Base-by-base conservation (phyloP, 2,329 filamentous ascomycete genomes). In the Pyricularia grisea region DNA sequence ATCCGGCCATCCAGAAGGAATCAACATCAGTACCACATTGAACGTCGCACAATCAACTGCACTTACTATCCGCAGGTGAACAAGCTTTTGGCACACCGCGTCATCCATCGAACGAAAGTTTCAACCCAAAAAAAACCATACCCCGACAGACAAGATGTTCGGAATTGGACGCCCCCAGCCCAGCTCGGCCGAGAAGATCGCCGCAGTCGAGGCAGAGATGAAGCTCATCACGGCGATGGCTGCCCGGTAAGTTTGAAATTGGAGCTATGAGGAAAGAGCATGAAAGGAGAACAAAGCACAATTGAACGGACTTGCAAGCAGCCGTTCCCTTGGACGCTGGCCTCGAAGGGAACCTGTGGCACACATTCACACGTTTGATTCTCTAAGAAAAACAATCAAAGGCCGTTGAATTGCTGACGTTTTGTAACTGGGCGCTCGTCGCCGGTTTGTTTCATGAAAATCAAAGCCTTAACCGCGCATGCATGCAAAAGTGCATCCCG, bases 211-310 rank as follows among this genome's bases (percentile, higher is more conserved):
- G 84, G 91, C 93, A 74, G 96, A 99, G 84, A 93, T 98, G 81
- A 95, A 97, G 82, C 94, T 98, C 85, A 89, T 75, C 71, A 92
- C 93, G 72, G 94, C 97, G 81, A 97, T 98, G 90, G 97, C 97
- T 87, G 94, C 93, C 84, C 92, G 95, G 95, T 98, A 23, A 42
- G 20, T 67, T 23, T 67, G 63, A 42, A 31, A 42, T 17, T 33
- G 14, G 11, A 55, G 12, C 17, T 68, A 2, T n/a, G 31, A 28
- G n/a, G 17, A 27, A 7, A 30, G 60, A 63, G 4, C 4, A 12
- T 0, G 2, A 17, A 10, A 28, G 60, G 25, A 63, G 4, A 63
- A 60, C n/a, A 61, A 28, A 55, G 7, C 6, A 55, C 42, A 50
- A 50, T n/a, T 55, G 20, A 55, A 55, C 10, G 42, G 42, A 5